A percentile compares a stretch with the other conserved stretches of the same genome.
Conservation (phyloP, 306 rosid genomes). For the Cicer chorassanicum region DNA sequence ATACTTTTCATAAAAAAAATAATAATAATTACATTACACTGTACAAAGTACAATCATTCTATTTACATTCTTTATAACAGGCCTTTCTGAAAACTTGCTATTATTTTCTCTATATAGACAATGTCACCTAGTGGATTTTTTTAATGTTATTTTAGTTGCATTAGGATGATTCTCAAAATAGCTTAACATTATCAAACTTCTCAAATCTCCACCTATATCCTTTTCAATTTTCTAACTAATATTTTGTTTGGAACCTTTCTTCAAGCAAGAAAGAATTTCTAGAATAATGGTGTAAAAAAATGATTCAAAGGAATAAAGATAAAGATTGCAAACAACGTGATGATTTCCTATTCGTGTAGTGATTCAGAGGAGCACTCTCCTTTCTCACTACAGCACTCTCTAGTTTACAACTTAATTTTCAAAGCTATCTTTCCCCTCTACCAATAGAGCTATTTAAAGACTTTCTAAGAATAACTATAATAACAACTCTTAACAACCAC, state of each 20-base stretch:
- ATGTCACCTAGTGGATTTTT: slow-evolving; percentile 1
- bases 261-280: no score
- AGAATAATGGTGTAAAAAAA: no score
- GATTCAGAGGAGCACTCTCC: no score
- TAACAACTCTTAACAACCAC: no score
- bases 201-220: slow-evolving; percentile 18
- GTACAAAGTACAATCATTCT: neutral
- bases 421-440: no score
- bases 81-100: neutral
- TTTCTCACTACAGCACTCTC: no score
- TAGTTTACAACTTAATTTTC: no score
- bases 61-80: neutral
- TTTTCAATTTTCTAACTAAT: slow-evolving; percentile 36
- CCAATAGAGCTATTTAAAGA: no score
- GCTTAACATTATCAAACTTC: neutral
- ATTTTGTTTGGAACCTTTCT: neutral
- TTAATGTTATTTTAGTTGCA: slow-evolving; percentile 14
- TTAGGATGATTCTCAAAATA: slow-evolving; percentile 22
- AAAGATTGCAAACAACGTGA: no score
- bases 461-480: no score
- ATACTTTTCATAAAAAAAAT: neutral
- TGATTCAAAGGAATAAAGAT: no score
- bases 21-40: neutral
- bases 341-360: no score
- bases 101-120: neutral